Evolutionary conservation across 2,329 filamentous ascomycete species (phyloP).

Genomic region (Aspergillus tamarii): DNA sequence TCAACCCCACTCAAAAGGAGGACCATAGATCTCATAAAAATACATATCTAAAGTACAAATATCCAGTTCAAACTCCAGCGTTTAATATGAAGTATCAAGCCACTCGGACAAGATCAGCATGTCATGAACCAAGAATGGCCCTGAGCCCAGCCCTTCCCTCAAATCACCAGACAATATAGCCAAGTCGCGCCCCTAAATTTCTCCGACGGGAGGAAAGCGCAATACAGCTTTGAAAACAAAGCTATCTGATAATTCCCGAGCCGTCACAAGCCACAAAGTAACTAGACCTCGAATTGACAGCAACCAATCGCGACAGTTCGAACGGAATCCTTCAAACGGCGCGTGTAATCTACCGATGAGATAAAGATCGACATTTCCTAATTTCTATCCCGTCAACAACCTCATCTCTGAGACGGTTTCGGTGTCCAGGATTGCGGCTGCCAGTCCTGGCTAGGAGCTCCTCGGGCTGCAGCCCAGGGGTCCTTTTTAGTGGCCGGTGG

Average conservation of each 20-base stretch:
- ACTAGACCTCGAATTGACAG: not conserved
- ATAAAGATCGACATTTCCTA: not conserved
- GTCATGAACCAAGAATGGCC: not conserved
- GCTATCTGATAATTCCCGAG: not conserved
- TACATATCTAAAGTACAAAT: not conserved
- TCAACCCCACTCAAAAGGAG: not conserved
- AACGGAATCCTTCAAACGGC: not conserved
- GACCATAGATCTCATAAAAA: not conserved
- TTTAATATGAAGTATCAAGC: not conserved
- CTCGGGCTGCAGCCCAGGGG: conserved; percentile 63
- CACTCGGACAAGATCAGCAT: not conserved
- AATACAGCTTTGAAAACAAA: not conserved
- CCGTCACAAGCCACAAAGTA: not conserved
- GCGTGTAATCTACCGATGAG: not conserved
- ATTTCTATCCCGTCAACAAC: not conserved
- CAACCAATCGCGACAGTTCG: not conserved
- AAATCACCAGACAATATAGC: not conserved
- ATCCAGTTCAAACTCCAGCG: not conserved
- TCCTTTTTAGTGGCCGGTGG: conserved; percentile 38
- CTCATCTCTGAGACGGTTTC: conserved; percentile 43
- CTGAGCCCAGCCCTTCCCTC: not conserved
- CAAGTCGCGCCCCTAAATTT: not conserved
- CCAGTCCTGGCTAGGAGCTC: conserved; percentile 66
- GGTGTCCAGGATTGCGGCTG: conserved; percentile 68
- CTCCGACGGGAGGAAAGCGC: not conserved